Conservation (phyloP, 768 basidiomycete genomes). For the Podaxis mareebaensis region DNA sequence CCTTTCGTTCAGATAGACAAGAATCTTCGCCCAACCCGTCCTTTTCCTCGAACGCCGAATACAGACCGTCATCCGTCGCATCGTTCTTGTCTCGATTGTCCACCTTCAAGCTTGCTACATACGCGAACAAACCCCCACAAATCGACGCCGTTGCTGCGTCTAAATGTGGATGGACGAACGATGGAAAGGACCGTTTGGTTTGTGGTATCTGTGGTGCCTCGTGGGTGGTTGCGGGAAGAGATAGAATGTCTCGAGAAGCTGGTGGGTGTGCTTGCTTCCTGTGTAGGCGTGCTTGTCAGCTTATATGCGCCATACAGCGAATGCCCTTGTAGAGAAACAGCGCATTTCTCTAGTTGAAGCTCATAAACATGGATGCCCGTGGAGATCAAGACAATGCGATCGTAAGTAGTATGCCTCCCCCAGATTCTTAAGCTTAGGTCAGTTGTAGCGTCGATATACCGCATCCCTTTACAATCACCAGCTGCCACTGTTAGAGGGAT, state of each 20-base stretch:
- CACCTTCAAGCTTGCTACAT: slow-evolving; percentile 79
- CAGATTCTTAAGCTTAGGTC: background rate
- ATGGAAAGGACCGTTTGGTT: slow-evolving; percentile 76
- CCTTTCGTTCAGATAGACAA: slow-evolving; percentile 41
- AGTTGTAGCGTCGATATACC: slow-evolving; percentile 63
- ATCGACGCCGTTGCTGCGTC: slow-evolving; percentile 82
- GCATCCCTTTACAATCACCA: slow-evolving; percentile 71
- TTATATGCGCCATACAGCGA: slow-evolving; percentile 42
- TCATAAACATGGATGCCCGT: slow-evolving; percentile 84
- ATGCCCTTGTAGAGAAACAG: slow-evolving; percentile 74
- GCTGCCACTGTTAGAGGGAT: slow-evolving; percentile 61
- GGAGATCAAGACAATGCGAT: slow-evolving; percentile 81
- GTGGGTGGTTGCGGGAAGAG: slow-evolving; percentile 71
- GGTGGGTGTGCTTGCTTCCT: slow-evolving; percentile 49
- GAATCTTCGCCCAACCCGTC: slow-evolving; percentile 30
- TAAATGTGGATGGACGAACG: slow-evolving; percentile 82
- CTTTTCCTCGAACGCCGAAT: slow-evolving; percentile 52
- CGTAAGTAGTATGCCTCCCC: slow-evolving; percentile 41
- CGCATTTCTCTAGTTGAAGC: slow-evolving; percentile 59
- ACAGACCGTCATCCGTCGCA: slow-evolving; percentile 74
- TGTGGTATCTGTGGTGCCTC: slow-evolving; percentile 72
- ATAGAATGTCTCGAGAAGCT: slow-evolving; percentile 75
- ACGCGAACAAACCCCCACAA: slow-evolving; percentile 71
- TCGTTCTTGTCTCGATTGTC: slow-evolving; percentile 74
- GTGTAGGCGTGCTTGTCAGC: background rate